Evolutionary conservation across 331 rosid species (phyloP), one percentile per base, ranked within the genome.

Genomic region (Saraca asoca): DNA sequence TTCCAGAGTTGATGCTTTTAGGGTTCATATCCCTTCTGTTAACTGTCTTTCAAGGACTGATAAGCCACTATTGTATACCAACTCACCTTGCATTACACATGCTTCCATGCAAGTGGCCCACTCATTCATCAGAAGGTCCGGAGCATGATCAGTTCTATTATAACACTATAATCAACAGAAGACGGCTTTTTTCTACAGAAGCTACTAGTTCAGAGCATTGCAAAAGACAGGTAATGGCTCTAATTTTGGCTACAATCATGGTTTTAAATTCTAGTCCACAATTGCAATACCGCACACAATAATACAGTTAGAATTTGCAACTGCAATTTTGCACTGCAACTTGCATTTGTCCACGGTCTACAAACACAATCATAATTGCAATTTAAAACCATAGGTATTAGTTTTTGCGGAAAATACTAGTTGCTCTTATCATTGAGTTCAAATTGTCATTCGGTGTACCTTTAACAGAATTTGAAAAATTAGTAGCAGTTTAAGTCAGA

Each of bases 11-110:
- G 87, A 93, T 93, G 96, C 88, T 93, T 75, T 78, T 93, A 64
- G 96, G 98, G 75, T 93, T 93, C 79, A 93, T 93, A 62, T 93
- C 97, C 65, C 90, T 93, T 60, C 85, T 90, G 37, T 78, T 93
- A 74, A 86, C 94, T 13, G 95, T 79, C 51, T 76, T 59, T 57
- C 97, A 93, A 88, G 58, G 62, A 15, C 14, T 64, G 20, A 76
- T 93, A 81, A 86, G 91, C 64, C 72, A 49, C 12, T 61, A 87
- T 46, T 90, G 98, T 78, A 87, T 93, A 51, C 75, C 90, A 15
- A 55, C 73, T 13, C 34, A 69, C 52, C 66, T 84, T 52, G 82
- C 81, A 71, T 19, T 65, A 29, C 42, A 75, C 73, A 87, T 93
- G 97, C 90, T 90, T 71, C 97, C 98, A 45, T 93, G 98, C 91